Conservation (phyloP, 1,284 basidiomycete genomes). For the Tilletia indica region DNA sequence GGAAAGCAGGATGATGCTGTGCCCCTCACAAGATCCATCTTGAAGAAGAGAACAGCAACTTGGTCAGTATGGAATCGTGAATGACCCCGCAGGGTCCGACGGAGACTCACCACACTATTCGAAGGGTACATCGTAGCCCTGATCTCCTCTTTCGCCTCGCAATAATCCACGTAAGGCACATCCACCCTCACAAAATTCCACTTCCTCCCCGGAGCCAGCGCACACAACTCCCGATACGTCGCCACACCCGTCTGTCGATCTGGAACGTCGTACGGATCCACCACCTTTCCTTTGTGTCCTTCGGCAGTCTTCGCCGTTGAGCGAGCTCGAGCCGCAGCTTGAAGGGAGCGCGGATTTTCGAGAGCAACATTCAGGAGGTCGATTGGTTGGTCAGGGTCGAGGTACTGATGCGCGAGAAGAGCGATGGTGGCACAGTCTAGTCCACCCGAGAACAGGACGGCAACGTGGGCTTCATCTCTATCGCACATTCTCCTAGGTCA, state of each 20-base stretch:
- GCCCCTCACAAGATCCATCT: conserved; percentile 13
- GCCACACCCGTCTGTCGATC: conserved; percentile 79
- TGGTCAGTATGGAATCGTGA: background rate
- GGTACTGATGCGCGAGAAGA: conserved; percentile 66
- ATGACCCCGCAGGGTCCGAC: background rate
- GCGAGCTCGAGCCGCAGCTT: too few species aligned
- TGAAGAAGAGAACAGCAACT: background rate
- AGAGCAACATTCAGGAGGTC: conserved; percentile 95
- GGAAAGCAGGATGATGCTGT: too few species aligned
- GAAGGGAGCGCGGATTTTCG: conserved; percentile 74
- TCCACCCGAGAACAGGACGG: conserved; percentile 90
- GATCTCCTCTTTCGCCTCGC: conserved; percentile 19
- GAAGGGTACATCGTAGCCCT: conserved; percentile 37
- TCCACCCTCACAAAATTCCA: conserved; percentile 94
- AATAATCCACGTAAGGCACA: conserved; percentile 72
- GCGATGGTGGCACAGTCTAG: conserved; percentile 87
- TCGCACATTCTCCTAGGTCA: too few species aligned
- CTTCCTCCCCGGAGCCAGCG: conserved; percentile 68
- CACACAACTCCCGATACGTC: conserved; percentile 72
- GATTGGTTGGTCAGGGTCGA: conserved; percentile 68
- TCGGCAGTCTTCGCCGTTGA: background rate
- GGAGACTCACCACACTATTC: conserved; percentile 34
- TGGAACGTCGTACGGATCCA: conserved; percentile 67
- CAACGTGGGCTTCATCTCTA: conserved; percentile 61
- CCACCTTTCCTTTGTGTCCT: conserved; percentile 24